phyloP scores from a whole-genome alignment of 192 early-diverging fungal genomes.

The Gaertneriomyces semiglobifer region DNA sequence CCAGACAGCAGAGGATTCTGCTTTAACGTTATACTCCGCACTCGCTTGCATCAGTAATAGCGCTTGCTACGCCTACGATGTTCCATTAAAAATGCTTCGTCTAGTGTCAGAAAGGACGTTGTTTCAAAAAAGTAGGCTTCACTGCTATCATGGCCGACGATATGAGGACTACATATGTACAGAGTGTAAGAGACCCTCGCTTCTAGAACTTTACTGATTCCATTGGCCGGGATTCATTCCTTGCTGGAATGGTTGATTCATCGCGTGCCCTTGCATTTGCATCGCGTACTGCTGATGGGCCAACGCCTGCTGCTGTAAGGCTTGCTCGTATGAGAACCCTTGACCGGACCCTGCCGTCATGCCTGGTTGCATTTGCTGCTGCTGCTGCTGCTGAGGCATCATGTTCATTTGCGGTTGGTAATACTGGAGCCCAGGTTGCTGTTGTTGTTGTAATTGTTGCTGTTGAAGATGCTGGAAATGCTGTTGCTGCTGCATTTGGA shows the following conservation, averaged over 20 bases:
- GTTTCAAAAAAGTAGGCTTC: no score
- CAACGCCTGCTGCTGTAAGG: conserved; percentile 27
- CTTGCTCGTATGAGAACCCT: conserved; percentile 17
- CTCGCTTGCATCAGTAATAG: no score
- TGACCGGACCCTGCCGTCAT: conserved; percentile 22
- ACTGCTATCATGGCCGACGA: no score
- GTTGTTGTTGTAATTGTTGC: conserved; percentile 34
- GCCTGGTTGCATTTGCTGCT: conserved; percentile 25
- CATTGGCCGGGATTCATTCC: no score
- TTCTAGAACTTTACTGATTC: no score
- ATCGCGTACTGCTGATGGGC: conserved; percentile 29
- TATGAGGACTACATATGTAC: no score
- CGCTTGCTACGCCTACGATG: no score
- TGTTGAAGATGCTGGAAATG: conserved; percentile 28
- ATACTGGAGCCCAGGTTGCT: conserved; percentile 42
- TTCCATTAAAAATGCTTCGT: no score
- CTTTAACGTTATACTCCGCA: no score
- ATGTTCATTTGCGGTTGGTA: conserved; percentile 24
- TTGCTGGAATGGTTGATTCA: background rate
- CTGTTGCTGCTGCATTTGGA: conserved; percentile 27
- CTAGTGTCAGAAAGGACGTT: no score
- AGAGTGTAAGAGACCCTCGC: no score
- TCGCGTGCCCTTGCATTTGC: background rate
- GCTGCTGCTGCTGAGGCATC: conserved; percentile 17
- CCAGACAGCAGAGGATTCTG: no score